Percentiles rank a stretch among this genome's conserved stretches.
Evolutionary conservation across 2,329 filamentous ascomycete species (phyloP).

Genomic region (Nemania bipapillata): DNA sequence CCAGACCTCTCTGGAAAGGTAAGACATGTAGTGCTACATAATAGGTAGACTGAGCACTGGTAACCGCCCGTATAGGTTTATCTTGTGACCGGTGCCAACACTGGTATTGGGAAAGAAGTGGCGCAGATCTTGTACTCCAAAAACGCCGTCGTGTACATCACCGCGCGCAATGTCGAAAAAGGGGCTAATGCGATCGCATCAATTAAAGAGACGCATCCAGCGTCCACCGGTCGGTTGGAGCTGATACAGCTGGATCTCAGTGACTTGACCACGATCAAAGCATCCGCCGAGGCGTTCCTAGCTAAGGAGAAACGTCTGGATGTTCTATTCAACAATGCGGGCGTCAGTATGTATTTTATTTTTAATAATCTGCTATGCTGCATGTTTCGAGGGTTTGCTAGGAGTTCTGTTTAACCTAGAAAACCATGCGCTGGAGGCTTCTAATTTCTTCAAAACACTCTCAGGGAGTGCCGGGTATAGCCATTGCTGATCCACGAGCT

Average conservation of each 20-base stretch:
- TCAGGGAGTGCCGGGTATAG: not conserved
- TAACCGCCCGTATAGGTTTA: constrained; percentile 38
- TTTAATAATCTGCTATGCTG: not conserved
- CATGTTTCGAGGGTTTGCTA: not conserved
- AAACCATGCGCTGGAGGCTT: not conserved
- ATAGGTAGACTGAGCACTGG: not conserved
- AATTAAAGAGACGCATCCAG: constrained; percentile 41
- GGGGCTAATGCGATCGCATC: constrained; percentile 41
- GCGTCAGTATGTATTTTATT: constrained; percentile 47
- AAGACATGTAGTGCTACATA: not conserved
- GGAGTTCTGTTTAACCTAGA: not conserved
- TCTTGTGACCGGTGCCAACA: constrained; percentile 46
- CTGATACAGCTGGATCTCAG: constrained; percentile 43
- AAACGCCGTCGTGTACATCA: constrained; percentile 43
- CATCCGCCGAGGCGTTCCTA: constrained; percentile 41
- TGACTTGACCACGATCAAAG: constrained; percentile 42
- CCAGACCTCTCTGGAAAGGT: constrained; percentile 41
- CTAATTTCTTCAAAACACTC: not conserved
- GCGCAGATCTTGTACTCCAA: constrained; percentile 43
- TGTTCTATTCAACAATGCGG: constrained; percentile 57
- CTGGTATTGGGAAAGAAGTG: constrained; percentile 43
- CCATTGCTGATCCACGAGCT: constrained; percentile 5
- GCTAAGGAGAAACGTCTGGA: constrained; percentile 49
- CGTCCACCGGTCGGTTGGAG: constrained; percentile 41
- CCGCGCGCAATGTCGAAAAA: constrained; percentile 42